Conservation (phyloP, 148 eudicot species). For the Spergularia marina region DNA sequence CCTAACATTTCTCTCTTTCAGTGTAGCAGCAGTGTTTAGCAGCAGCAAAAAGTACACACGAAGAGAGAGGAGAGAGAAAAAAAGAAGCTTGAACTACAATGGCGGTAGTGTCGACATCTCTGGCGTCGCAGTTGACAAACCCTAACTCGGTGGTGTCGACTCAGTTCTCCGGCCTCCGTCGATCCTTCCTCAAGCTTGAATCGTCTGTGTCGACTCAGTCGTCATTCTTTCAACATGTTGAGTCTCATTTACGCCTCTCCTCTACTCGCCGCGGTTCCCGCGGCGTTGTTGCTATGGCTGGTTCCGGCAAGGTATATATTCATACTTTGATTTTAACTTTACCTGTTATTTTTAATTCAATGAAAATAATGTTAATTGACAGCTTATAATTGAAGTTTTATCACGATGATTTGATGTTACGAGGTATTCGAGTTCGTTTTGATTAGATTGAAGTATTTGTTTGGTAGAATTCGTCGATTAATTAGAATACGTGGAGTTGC, state of each 20-base stretch:
- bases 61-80: conserved; percentile 17
- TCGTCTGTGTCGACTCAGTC: conserved; percentile 35
- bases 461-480: neutral
- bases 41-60: neutral
- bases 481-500: neutral
- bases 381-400: too few species aligned
- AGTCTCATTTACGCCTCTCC: conserved; percentile 57
- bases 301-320: conserved; percentile 56
- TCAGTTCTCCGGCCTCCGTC: conserved; percentile 58
- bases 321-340: neutral
- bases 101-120: conserved; percentile 62
- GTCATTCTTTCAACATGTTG: conserved; percentile 44
- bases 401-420: too few species aligned
- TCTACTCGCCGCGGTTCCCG: conserved; percentile 48
- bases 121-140: conserved; percentile 41
- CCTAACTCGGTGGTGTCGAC: conserved; percentile 41
- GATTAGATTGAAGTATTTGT: too few species aligned
- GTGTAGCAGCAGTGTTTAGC: neutral
- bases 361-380: neutral
- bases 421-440: too few species aligned
- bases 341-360: neutral
- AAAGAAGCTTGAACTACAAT: conserved; percentile 23
- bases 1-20: conserved; percentile 11
- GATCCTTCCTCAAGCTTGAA: conserved; percentile 49
- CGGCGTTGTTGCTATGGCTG: conserved; percentile 76